These are phyloP conservation scores for Trypanosoma rangeli DNA, from an alignment of 208 protist genomes.

Conservation along the genomic window DNA sequence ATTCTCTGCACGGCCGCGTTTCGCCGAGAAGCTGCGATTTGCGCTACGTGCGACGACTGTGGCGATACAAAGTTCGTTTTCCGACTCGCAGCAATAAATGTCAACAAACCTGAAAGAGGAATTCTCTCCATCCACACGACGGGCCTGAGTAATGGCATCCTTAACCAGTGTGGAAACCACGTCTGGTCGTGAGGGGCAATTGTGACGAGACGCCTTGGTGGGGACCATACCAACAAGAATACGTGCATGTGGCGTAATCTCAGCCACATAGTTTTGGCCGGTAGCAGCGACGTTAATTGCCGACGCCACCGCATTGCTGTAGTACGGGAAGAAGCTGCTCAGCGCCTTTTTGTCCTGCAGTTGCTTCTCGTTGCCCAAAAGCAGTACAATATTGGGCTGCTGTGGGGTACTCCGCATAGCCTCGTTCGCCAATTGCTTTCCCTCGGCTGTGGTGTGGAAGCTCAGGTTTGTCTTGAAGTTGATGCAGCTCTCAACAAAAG, in stretches of 20 bases:
- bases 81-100: conserved; percentile 50
- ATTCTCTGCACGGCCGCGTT: conserved; percentile 40
- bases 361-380: conserved; percentile 46
- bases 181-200: conserved; percentile 70
- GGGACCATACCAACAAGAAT: conserved; percentile 54
- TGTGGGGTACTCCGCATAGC: conserved; percentile 5
- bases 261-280: conserved; percentile 27
- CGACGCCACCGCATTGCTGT: conserved; percentile 20
- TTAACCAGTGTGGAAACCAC: conserved; percentile 49
- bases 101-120: conserved; percentile 28
- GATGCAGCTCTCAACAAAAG: conserved; percentile 67
- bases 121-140: neutral
- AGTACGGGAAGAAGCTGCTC: conserved; percentile 25
- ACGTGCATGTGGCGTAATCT: conserved; percentile 22
- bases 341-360: conserved; percentile 25
- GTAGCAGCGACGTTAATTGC: conserved; percentile 18
- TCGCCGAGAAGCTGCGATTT: conserved; percentile 67
- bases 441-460: conserved; percentile 41
- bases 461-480: conserved; percentile 52
- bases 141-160: conserved; percentile 33
- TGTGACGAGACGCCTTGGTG: conserved; percentile 66
- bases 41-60: conserved; percentile 54
- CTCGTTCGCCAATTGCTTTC: conserved; percentile 25
- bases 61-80: conserved; percentile 42
- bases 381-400: conserved; percentile 38